Base-by-base conservation (phyloP, 192 early-diverging fungal genomes). In the Coemansia sp. region DNA sequence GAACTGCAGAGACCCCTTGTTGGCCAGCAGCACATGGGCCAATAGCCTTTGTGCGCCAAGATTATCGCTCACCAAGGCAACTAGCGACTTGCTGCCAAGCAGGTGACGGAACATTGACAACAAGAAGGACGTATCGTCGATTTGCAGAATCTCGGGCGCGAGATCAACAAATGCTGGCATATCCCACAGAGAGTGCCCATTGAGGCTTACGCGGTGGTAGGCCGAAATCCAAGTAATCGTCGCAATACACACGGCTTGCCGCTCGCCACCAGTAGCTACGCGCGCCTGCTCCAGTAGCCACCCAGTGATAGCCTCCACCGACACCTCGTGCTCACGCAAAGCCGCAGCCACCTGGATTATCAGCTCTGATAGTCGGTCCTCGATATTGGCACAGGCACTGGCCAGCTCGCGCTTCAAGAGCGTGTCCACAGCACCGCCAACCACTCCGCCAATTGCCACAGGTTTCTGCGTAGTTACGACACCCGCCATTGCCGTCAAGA, bases 171-270 rank as follows among this genome's bases (percentile, higher is more conserved):
- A 76, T 33, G 39, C 28, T 1, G 55, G 39, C 14, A 18, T 13
- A 38, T 72, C 70, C 79, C 79, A 82, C 36, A 82, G 61, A 38
- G 78, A 81, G n/a, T 16, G 33, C 38, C 60, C 35, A 7, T 10
- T 36, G 11, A 23, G 42, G 33, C 57, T 14, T 16, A 36, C 13
- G 43, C 73, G 62, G 34, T 62, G 55, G 43, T 68, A 36, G 13
- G 33, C 73, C 42, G 74, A 46, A 9, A 82, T 82, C 79, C 79
- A 82, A 9, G 63, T 42, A 9, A 73, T 67, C 31, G 62, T 40
- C 21, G 57, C 69, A 6, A 69, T 46, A 18, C 70, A 62, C 3
- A 63, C 59, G 9, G 65, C 43, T 62, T 71, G 65, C 3, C 65
- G 65, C n/a, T 8, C 59, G 4, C 45, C 61, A 24, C 20, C 43